Percentiles rank a stretch among this genome's conserved stretches.
phyloP scores from a whole-genome alignment of 768 basidiomycete genomes.

The Paxillus involutus region DNA sequence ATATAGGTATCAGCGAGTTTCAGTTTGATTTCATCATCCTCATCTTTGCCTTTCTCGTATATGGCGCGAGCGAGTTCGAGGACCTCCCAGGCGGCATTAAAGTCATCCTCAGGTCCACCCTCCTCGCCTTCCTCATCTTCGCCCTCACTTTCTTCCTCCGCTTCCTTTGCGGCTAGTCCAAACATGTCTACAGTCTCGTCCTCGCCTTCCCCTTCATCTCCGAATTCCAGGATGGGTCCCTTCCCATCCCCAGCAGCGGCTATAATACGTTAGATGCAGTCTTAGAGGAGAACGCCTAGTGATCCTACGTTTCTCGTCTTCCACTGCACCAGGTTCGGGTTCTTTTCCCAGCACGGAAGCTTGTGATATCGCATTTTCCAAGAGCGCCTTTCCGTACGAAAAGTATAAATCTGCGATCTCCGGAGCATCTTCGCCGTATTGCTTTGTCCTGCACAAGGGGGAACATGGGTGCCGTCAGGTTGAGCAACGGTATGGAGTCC shows the following conservation, averaged over 20 bases:
- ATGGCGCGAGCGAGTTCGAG: constrained; percentile 92
- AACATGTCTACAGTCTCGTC: constrained; percentile 66
- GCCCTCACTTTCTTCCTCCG: constrained; percentile 51
- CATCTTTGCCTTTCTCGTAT: constrained; percentile 65
- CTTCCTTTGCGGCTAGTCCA: constrained; percentile 52
- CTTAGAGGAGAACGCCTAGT: neutral
- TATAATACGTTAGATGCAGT: neutral
- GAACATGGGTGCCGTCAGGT: constrained; percentile 14
- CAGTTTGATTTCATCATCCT: constrained; percentile 63
- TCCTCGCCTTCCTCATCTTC: constrained; percentile 65
- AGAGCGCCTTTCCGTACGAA: constrained; percentile 87
- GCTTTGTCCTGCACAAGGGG: constrained; percentile 54
- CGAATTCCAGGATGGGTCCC: constrained; percentile 75
- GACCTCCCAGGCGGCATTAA: constrained; percentile 97
- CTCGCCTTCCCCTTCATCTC: constrained; percentile 70
- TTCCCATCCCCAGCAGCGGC: constrained; percentile 37
- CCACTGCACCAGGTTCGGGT: constrained; percentile 49
- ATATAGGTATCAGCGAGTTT: constrained; percentile 92
- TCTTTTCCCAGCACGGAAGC: constrained; percentile 89
- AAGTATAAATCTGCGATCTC: constrained; percentile 88
- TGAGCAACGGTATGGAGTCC: neutral
- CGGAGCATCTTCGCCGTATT: constrained; percentile 77
- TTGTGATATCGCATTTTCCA: constrained; percentile 89
- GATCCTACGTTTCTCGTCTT: constrained; percentile 38
- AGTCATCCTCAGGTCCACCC: constrained; percentile 91